phyloP scores from a whole-genome alignment of 306 rosid species.

The Sesbania bispinosa region DNA sequence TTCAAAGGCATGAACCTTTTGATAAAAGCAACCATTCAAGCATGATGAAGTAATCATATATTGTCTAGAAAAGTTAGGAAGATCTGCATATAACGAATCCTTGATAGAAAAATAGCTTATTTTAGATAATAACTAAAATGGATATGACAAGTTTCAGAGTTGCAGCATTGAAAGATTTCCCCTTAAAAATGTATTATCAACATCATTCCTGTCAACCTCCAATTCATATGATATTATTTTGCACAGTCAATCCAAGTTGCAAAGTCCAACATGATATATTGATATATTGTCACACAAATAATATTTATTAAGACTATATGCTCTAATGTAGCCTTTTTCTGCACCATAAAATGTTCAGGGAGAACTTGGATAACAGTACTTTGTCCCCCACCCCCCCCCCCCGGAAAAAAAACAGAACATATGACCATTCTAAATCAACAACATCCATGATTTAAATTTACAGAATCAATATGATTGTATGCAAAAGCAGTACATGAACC shows the following conservation, averaged over 20 bases:
- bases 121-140: not conserved
- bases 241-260: not conserved
- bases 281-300: slow-evolving; percentile 6
- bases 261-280: slow-evolving; percentile 3
- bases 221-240: slow-evolving; percentile 1
- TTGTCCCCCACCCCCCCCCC: no score
- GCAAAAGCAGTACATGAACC: slow-evolving; percentile 19
- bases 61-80: not conserved
- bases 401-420: not conserved
- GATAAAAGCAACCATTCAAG: not conserved
- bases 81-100: not conserved
- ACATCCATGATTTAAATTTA: not conserved
- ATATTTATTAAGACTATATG: not conserved
- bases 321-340: not conserved
- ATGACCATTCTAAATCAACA: not conserved
- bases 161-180: not conserved
- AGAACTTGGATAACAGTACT: not conserved
- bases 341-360: not conserved
- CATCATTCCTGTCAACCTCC: slow-evolving; percentile 2
- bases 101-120: slow-evolving; percentile 1
- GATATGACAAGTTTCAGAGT: slow-evolving; percentile 16
- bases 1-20: slow-evolving; percentile 11
- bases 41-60: slow-evolving; percentile 5
- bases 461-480: not conserved
- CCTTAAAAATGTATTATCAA: slow-evolving; percentile 9